Conservation (phyloP, 495 filamentous ascomycete species). For the Bombardia bombarda region DNA sequence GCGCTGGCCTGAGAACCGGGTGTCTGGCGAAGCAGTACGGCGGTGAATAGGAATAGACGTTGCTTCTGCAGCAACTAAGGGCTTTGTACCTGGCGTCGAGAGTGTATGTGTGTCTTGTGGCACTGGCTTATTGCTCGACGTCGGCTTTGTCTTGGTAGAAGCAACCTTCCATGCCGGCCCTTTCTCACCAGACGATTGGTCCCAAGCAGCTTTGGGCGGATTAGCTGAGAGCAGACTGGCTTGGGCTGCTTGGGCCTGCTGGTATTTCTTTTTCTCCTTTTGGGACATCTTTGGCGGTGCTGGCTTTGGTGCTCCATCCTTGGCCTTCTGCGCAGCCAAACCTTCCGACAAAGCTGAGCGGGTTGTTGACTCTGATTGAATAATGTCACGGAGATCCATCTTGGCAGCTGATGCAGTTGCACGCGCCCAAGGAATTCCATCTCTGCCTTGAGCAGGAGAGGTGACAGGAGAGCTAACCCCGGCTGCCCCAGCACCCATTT, state of each 20-base stretch:
- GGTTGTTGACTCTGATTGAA: slow-evolving; percentile 60
- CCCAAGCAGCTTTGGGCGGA: slow-evolving; percentile 26
- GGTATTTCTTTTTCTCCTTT: slow-evolving; percentile 70
- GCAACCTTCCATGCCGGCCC: slow-evolving; percentile 62
- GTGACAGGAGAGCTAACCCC: not conserved
- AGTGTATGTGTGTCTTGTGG: slow-evolving; percentile 33
- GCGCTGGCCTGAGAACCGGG: slow-evolving; percentile 45
- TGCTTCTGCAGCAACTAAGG: slow-evolving; percentile 25
- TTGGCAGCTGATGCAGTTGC: slow-evolving; percentile 51
- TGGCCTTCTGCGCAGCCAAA: slow-evolving; percentile 46
- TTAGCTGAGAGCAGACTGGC: slow-evolving; percentile 16
- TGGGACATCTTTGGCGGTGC: not conserved
- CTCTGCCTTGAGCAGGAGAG: slow-evolving; percentile 10
- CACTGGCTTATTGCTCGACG: slow-evolving; percentile 20
- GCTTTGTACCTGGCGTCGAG: slow-evolving; percentile 36
- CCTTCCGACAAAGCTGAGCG: slow-evolving; percentile 70
- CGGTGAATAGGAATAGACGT: slow-evolving; percentile 25
- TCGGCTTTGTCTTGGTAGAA: slow-evolving; percentile 19
- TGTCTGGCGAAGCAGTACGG: slow-evolving; percentile 48
- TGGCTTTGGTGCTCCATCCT: slow-evolving; percentile 15
- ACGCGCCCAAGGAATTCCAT: slow-evolving; percentile 53
- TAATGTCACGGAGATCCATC: slow-evolving; percentile 74
- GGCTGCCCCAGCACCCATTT: not conserved
- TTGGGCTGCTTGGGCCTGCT: slow-evolving; percentile 37
- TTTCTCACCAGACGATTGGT: slow-evolving; percentile 16